Evolutionary conservation across 768 basidiomycete genomes (phyloP), one percentile per base, ranked within the genome.

Genomic region (Mycena epipterygia): DNA sequence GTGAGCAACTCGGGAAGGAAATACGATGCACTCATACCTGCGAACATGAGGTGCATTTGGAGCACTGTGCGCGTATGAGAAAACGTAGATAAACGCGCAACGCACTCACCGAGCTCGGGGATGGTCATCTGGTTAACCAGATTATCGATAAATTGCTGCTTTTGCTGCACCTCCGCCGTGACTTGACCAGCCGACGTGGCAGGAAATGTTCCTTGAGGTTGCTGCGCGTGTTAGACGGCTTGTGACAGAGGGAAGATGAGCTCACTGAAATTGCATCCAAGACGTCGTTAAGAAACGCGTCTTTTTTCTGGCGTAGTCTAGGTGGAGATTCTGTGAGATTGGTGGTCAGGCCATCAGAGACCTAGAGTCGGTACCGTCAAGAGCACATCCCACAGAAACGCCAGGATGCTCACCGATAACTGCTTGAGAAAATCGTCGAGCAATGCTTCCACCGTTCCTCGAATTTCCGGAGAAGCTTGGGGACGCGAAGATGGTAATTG

Each of bases 11-110:
- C 29, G n/a, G 21, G 25, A 33, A 16, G 5, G 5, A 29, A 30
- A 17, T 33, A 19, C 2, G 16, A 12, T 4, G 9, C 8, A 52
- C 13, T 2, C 25, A 32, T 53, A 67, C 70, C 71, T 17, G 72
- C 72, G 30, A 73, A 73, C 72, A 73, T 73, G 33, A 73, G 68
- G 27, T 67, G 68, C 64, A 73, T 67, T 42, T 73, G 72, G 16
- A 73, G 32, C 19, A 67, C 72, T 73, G 37, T 39, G 39, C 29
- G 12, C 29, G 57, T 48, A 57, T 39, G 14, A 52, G 59, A 6
- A 11, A 4, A 29, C 1, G 41, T 44, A 17, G 6, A 8, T 1
- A 14, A 32, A 35, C 11, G 25, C 11, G 11, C 17, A 41, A 33
- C 12, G 48, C 6, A 48, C 48, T 35, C 27, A 73, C 72, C 72